Evolutionary conservation across 768 basidiomycete species (phyloP).

Genomic region (Exsudoporus frostii): DNA sequence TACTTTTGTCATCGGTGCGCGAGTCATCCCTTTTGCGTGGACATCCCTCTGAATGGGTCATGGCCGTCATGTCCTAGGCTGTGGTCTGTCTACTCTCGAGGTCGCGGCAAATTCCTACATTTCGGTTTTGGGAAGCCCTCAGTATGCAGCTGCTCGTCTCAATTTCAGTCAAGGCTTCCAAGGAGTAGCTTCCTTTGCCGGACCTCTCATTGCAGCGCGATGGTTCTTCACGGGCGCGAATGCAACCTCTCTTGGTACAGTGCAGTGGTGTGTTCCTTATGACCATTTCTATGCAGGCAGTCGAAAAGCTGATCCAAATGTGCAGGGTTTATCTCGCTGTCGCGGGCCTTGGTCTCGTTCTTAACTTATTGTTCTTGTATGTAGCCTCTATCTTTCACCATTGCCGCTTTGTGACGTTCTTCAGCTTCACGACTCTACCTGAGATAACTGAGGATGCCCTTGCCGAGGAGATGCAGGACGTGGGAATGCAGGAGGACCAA

Average conservation of each 20-base stretch:
- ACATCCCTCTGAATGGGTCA: not conserved
- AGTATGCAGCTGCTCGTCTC: slow-evolving; percentile 69
- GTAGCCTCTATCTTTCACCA: slow-evolving; percentile 17
- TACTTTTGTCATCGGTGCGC: slow-evolving; percentile 63
- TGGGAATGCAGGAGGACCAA: slow-evolving; percentile 38
- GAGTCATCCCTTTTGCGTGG: not conserved
- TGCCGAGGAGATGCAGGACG: slow-evolving; percentile 44
- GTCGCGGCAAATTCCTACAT: slow-evolving; percentile 83
- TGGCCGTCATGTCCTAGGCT: slow-evolving; percentile 36
- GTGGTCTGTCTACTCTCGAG: slow-evolving; percentile 64
- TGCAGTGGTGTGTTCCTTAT: slow-evolving; percentile 49
- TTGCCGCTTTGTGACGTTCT: not conserved
- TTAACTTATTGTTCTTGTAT: slow-evolving; percentile 65
- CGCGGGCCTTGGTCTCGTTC: slow-evolving; percentile 55
- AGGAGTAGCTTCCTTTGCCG: slow-evolving; percentile 68
- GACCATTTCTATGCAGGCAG: not conserved
- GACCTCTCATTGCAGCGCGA: slow-evolving; percentile 70
- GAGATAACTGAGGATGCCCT: slow-evolving; percentile 72
- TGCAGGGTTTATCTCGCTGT: slow-evolving; percentile 63
- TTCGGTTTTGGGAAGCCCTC: slow-evolving; percentile 61
- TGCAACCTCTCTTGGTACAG: slow-evolving; percentile 57
- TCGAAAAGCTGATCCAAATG: not conserved
- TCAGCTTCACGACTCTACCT: slow-evolving; percentile 62
- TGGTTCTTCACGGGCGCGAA: slow-evolving; percentile 73
- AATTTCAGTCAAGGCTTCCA: slow-evolving; percentile 82